Evolutionary conservation across 305 asterid species (phyloP), one percentile per base, ranked within the genome.

Genomic region (Fraxinus albicans): DNA sequence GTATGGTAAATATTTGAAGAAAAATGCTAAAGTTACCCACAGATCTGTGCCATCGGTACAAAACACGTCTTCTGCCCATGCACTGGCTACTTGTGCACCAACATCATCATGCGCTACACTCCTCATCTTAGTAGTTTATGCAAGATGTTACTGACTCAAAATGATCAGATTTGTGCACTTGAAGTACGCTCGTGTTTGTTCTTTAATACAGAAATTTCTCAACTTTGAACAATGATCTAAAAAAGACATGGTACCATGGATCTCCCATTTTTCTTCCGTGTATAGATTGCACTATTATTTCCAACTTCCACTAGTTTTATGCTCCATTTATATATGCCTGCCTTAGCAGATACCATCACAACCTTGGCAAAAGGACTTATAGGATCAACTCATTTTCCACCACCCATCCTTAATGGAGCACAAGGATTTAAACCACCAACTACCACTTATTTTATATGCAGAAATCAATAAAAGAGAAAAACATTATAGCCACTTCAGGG

Each of bases 351-450:
- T 63, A 63, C 33, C 75, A 67, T 69, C 75, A 29, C 38, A 69
- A 27, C 38, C 38, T 29, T 27, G 75, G 38, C 75, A 69, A 69
- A 67, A 67, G 17, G 75, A 4, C 75, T 69, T 27, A 12, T 10
- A 25, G 75, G 36, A 29, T 69, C 75, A 69, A 69, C 19, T 29
- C 75, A 69, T 69, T 69, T 27, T 29, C 75, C 75, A 23, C 33
- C 36, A 27, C 38, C 34, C 38, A 1, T 69, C 75, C 75, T 69
- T 29, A 69, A 12, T 69, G 75, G n/a, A 69, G 75, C 75, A 69
- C 75, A 29, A 69, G 75, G 75, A 69, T 63, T 63, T 29, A 69
- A 69, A 69, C 34, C 73, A 29, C 36, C 75, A 69, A 25, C 75
- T 1, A 27, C 38, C 38, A 69, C n/a, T 25, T 25, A 25, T 69